Base-by-base conservation (phyloP, 345 rosid genomes). In the Excoecaria cochinchinensis region DNA sequence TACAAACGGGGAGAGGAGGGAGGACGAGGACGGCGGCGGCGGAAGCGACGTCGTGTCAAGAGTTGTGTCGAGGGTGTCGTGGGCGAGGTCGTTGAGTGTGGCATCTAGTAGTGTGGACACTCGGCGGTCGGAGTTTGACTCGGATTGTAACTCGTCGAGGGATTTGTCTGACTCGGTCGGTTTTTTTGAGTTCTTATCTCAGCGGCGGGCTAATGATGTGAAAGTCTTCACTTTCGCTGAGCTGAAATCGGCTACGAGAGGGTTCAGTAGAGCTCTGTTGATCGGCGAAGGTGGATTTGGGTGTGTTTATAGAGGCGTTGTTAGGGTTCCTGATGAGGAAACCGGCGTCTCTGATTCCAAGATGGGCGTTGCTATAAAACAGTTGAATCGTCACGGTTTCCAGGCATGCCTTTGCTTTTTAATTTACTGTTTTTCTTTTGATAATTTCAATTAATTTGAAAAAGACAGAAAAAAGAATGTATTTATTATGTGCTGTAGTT, bases 281-380 rank as follows among this genome's bases (percentile, higher is more conserved):
- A 89, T 95, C 42, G 99, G 98, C 1, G 98, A 95, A 81, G 98
- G 99, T 65, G 98, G 99, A 4, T 95, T 95, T 50, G 98, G 99
- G 1, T 95, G 98, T 59, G 99, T 95, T 55, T 95, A 82, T 57
- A 82, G 86, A 79, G 99, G 93, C 44, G 87, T 87, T 36, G 87
- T 94, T 74, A 80, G 80, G 78, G 82, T 87, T 71, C 67, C 85
- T 14, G 82, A 74, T 61, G 80, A 63, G 9, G 70, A 57, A 44
- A 72, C 65, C 31, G 73, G 81, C 50, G 87, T 82, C 56, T 67
- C 72, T 61, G 83, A 82, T 79, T 82, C 83, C 7, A 88, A 85
- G 84, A 67, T 88, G 70, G 86, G 89, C 60, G 96, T 93, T 51
- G 97, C 99, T 25, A 83, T 95, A 21, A 95, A 95, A 70, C 98